These are phyloP conservation scores for Caloboletus inedulis DNA, from an alignment of 1,284 basidiomycete species.

Conservation along the genomic window DNA sequence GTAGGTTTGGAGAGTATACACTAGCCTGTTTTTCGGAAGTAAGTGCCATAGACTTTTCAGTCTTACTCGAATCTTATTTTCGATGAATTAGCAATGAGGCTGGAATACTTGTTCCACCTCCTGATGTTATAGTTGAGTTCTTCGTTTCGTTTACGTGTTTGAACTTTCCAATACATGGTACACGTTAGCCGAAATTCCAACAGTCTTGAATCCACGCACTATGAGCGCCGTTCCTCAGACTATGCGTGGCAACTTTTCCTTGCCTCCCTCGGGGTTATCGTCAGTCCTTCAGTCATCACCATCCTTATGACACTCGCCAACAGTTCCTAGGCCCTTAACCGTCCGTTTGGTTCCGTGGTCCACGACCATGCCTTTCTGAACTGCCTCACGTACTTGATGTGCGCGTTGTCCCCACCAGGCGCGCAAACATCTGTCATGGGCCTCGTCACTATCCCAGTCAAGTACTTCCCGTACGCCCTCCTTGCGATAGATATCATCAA, in stretches of 20 bases:
- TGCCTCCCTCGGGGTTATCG: slow-evolving; percentile 55
- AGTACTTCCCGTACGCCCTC: slow-evolving; percentile 75
- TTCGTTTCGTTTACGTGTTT: background rate
- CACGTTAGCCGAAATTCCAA: slow-evolving; percentile 56
- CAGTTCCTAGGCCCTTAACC: slow-evolving; percentile 49
- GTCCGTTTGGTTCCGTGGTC: slow-evolving; percentile 57
- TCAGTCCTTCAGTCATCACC: slow-evolving; percentile 35
- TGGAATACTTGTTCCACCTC: slow-evolving; percentile 71
- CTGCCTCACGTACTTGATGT: slow-evolving; percentile 66
- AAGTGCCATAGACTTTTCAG: slow-evolving; percentile 23
- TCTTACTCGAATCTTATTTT: background rate
- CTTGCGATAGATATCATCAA: slow-evolving; percentile 69
- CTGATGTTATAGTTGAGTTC: slow-evolving; percentile 71
- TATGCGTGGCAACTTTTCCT: slow-evolving; percentile 71
- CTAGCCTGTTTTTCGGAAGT: slow-evolving; percentile 79
- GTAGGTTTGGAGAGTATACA: slow-evolving; percentile 76
- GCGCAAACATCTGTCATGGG: slow-evolving; percentile 72
- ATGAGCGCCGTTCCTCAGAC: slow-evolving; percentile 59
- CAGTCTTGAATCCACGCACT: slow-evolving; percentile 64
- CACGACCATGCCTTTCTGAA: slow-evolving; percentile 69
- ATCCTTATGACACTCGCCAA: slow-evolving; percentile 9
- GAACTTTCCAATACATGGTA: background rate
- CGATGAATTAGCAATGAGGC: slow-evolving; percentile 43
- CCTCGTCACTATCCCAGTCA: slow-evolving; percentile 64
- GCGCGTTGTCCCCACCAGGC: slow-evolving; percentile 62